Base-by-base conservation (phyloP, 73 alveolate species). In the Paramecium pentaurelia region DNA sequence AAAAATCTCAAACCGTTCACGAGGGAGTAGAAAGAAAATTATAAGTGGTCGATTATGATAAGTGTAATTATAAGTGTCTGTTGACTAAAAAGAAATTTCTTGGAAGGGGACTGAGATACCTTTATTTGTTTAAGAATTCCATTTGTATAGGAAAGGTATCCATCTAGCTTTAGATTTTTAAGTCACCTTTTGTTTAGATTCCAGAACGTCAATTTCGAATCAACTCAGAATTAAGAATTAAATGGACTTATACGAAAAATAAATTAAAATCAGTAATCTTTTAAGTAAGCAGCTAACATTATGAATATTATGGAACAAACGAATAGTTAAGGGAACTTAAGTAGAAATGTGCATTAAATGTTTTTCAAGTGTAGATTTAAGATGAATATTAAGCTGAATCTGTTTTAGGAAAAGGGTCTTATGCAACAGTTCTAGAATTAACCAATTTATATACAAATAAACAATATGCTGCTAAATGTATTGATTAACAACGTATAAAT, bases 331-430 rank as follows among this genome's bases (percentile, higher is more conserved):
- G 51, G 32, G 60, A 32, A 73, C 32, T 73, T 3, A 73, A 73
- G 32, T 20, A 73, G 32, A 73, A 32, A 11, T 20, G 16, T 73
- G 11, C 60, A 12, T 44, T 38, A 36, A 2, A 8, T 12, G 36
- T 73, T 30, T 73, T 73, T 7, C 25, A 73, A 36, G 14, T 36
- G 7, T 28, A 73, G 37, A 73, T 73, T 38, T 73, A 73, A 73
- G 87, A 73, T 73, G 87, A 73, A 38, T 73, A 73, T 73, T 30
- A 34, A 25, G 87, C 87, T 30, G 87, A 73, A 32, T 30, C 60
- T 12, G 87, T 73, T 20, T 73, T 73, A 36, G 87, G 87, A 36
- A 73, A 20, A 73, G 87, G 87, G n/a, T 73, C 87, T 3, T 73
- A 73, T 36, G 87, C 87, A 30, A 73, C 87, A 36, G 87, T 73